These are phyloP conservation scores for Sedum album DNA, from an alignment of 164 flowering plant genomes.

Conservation along the genomic window DNA sequence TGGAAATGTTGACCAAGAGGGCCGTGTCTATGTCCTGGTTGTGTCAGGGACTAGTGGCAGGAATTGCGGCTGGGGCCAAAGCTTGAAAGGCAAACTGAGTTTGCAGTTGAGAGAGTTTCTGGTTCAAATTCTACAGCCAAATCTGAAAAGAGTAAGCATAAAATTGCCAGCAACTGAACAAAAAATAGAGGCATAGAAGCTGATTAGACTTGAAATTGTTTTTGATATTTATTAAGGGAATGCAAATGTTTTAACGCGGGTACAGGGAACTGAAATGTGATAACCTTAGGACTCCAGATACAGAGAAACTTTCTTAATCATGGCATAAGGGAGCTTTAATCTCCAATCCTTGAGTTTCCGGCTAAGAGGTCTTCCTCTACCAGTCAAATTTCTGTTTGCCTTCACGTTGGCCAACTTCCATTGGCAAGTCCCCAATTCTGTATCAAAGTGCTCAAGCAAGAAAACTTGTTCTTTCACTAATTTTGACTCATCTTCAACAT, in stretches of 20 bases:
- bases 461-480: constrained; percentile 44
- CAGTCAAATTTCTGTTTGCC: constrained; percentile 57
- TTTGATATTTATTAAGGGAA: neutral
- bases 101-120: neutral
- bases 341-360: constrained; percentile 85
- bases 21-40: too few relatives aligned
- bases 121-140: neutral
- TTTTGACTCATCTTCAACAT: constrained; percentile 11
- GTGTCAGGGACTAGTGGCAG: neutral
- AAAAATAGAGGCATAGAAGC: neutral
- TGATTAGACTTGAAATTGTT: neutral
- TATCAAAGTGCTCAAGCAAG: constrained; percentile 53
- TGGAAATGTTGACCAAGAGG: neutral
- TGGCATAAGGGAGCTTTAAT: constrained; percentile 40
- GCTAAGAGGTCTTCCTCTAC: constrained; percentile 73
- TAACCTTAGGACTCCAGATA: constrained; percentile 31
- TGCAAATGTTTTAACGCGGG: neutral
- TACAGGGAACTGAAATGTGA: neutral
- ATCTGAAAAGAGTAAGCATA: neutral
- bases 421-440: constrained; percentile 41
- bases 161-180: neutral
- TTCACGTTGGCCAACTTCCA: constrained; percentile 91
- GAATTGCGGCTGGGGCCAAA: neutral
- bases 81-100: neutral
- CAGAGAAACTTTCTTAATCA: constrained; percentile 43